These are phyloP conservation scores for Cubamyces sp. DNA, from an alignment of 768 basidiomycete species.

Conservation along the genomic window DNA sequence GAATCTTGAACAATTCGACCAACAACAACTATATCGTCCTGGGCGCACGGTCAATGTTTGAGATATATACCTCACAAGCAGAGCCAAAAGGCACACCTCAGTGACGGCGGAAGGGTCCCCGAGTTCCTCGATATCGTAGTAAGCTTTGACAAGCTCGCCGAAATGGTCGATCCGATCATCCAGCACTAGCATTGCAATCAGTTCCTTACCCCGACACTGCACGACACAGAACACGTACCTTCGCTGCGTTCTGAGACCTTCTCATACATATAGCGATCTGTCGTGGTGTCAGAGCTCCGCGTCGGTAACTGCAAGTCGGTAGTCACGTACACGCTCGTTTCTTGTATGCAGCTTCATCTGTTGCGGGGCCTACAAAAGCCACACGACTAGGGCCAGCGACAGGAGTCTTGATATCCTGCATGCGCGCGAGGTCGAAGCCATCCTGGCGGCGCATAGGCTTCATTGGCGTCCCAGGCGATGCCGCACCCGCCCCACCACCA, in stretches of 20 bases:
- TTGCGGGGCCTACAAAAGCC: constrained; percentile 35
- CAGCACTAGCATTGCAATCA: constrained; percentile 52
- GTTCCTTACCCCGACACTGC: too few relatives aligned
- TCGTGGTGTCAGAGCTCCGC: constrained; percentile 39
- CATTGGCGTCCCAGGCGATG: constrained; percentile 6
- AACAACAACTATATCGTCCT: constrained; percentile 39
- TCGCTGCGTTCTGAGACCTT: constrained; percentile 83
- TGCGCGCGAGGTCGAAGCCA: constrained; percentile 20
- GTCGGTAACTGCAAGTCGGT: neutral
- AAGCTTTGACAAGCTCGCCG: constrained; percentile 68
- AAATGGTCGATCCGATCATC: constrained; percentile 90
- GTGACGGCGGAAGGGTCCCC: constrained; percentile 72
- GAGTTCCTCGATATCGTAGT: constrained; percentile 74
- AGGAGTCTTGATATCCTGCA: constrained; percentile 16
- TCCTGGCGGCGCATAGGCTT: constrained; percentile 24
- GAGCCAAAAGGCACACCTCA: constrained; percentile 44
- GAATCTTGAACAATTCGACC: constrained; percentile 50
- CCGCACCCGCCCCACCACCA: neutral
- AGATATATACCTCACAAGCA: neutral
- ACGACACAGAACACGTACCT: constrained; percentile 47
- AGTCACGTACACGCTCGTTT: constrained; percentile 58
- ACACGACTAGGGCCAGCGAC: constrained; percentile 37
- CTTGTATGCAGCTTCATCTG: constrained; percentile 39
- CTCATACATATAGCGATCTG: constrained; percentile 95
- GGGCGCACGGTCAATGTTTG: constrained; percentile 27